Conservation (phyloP, 1,139 yeast species). For the Scheffersomyces quercinus region DNA sequence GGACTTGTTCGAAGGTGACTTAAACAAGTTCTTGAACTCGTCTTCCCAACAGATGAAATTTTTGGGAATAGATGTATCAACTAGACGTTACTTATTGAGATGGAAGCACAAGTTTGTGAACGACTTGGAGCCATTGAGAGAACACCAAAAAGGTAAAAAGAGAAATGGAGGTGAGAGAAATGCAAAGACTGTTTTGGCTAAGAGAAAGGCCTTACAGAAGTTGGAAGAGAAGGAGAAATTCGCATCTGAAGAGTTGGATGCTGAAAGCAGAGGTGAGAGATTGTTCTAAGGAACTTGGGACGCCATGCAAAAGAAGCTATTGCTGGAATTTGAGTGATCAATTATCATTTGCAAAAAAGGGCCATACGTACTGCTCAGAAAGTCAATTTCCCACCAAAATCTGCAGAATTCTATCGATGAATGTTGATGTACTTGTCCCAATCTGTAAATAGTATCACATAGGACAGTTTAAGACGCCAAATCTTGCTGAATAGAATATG, state of each 20-base stretch:
- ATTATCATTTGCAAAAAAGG: neutral
- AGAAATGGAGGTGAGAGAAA: conserved; percentile 90
- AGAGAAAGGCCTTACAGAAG: conserved; percentile 63
- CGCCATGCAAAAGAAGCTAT: neutral
- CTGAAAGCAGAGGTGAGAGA: conserved; percentile 23
- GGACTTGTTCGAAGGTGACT: conserved; percentile 70
- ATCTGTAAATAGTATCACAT: too few species aligned
- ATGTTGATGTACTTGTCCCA: too few species aligned
- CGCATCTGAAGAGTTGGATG: conserved; percentile 21
- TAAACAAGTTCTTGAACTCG: conserved; percentile 66
- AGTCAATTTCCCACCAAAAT: neutral
- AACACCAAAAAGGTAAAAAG: conserved; percentile 68
- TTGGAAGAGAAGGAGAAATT: conserved; percentile 38
- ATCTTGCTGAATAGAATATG: too few species aligned
- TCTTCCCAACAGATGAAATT: conserved; percentile 62
- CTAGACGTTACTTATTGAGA: conserved; percentile 64
- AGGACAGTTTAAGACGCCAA: too few species aligned
- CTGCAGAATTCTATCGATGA: too few species aligned
- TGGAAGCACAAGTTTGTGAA: conserved; percentile 53
- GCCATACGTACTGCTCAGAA: neutral
- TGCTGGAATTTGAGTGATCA: neutral
- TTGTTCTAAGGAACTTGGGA: conserved; percentile 11
- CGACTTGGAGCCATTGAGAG: conserved; percentile 59
- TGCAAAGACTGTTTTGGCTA: conserved; percentile 67
- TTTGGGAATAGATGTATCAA: conserved; percentile 75